Percentiles rank a stretch among this genome's conserved stretches.
These are phyloP conservation scores for Gossypium gossypioides DNA, from an alignment of 441 rosid genomes.

Conservation along the genomic window DNA sequence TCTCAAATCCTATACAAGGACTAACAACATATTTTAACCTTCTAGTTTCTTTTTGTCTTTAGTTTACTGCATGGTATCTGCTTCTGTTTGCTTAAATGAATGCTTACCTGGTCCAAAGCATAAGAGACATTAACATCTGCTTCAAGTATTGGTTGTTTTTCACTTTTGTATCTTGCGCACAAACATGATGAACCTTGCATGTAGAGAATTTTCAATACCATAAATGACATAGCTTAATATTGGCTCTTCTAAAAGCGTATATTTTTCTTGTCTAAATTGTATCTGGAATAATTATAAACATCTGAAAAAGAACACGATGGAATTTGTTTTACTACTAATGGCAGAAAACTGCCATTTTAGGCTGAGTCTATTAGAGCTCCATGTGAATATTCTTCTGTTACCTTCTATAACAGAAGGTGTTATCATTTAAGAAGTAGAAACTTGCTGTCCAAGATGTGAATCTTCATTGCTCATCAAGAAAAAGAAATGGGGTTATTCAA, in stretches of 20 bases:
- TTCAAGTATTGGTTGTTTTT: not conserved
- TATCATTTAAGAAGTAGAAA: not conserved
- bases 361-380: not conserved
- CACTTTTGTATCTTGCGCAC: not conserved
- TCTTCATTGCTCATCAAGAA: not conserved
- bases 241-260: not conserved
- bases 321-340: not conserved
- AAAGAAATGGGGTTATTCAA: slow-evolving; percentile 1
- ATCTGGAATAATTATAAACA: not conserved
- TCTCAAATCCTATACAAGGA: not conserved
- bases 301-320: not conserved
- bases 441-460: slow-evolving; percentile 6
- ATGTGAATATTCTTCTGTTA: not conserved
- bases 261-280: not conserved
- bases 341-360: not conserved
- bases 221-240: not conserved
- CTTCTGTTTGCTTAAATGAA: slow-evolving; percentile 1
- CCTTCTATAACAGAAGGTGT: not conserved
- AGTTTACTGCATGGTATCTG: not conserved
- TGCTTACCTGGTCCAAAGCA: not conserved
- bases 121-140: not conserved
- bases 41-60: slow-evolving; percentile 8
- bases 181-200: not conserved
- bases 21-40: not conserved
- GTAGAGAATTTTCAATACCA: not conserved